A percentile compares a stretch with the other conserved stretches of the same genome.
phyloP scores from a whole-genome alignment of 345 rosid genomes.

The Passiflora organensis region DNA sequence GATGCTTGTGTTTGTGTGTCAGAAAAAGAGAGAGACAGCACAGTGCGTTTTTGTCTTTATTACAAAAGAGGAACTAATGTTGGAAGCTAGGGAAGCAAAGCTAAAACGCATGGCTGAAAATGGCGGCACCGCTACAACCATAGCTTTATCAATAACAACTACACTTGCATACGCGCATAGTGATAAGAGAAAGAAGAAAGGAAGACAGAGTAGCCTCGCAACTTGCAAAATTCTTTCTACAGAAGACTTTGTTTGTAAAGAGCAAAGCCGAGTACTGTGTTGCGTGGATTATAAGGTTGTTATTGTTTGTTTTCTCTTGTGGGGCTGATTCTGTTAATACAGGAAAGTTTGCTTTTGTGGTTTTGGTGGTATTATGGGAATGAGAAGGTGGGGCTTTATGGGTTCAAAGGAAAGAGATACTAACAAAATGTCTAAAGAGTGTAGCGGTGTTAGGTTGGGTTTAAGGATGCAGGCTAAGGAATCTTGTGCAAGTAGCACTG shows the following conservation, averaged over 20 bases:
- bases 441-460: constrained; percentile 37
- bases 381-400: constrained; percentile 19
- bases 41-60: constrained; percentile 48
- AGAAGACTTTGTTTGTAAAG: no score
- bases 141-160: constrained; percentile 13
- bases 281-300: constrained; percentile 20
- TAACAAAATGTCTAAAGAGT: constrained; percentile 8
- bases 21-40: constrained; percentile 7
- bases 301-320: constrained; percentile 3
- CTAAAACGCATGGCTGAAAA: constrained; percentile 41
- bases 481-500: background rate
- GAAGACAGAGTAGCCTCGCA: background rate
- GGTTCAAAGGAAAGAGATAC: constrained; percentile 19
- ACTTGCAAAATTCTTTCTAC: no score
- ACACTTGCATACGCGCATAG: background rate
- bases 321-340: constrained; percentile 10
- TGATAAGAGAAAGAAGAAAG: background rate
- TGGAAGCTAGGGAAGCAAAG: constrained; percentile 71
- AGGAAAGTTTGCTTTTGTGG: constrained; percentile 13
- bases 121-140: constrained; percentile 59
- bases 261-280: no score
- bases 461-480: constrained; percentile 31
- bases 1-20: constrained; percentile 10
- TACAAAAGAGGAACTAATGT: constrained; percentile 57
- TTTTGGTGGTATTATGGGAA: constrained; percentile 12